A percentile compares a stretch with the other conserved stretches of the same genome.
phyloP scores from a whole-genome alignment of 78 protist genomes.

The Pigoraptor vietnamica region DNA sequence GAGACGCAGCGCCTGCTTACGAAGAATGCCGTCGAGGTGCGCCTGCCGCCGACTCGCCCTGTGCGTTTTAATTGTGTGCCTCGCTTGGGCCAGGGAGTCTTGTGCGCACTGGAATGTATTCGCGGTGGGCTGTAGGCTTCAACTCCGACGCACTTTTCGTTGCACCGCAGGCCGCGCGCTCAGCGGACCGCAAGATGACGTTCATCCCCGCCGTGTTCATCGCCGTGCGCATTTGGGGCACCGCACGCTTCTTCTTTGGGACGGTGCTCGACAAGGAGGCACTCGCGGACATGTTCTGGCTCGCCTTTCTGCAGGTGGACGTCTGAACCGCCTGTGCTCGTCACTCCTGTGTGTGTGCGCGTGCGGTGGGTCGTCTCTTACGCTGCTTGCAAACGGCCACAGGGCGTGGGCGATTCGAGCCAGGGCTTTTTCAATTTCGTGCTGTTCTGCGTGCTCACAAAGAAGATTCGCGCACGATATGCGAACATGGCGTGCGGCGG shows the following conservation, averaged over 20 bases:
- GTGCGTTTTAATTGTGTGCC: neutral
- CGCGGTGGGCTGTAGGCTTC: neutral
- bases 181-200: conserved; percentile 13
- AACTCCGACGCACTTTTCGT: neutral
- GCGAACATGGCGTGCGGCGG: neutral
- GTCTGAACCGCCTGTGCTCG: neutral
- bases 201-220: conserved; percentile 9
- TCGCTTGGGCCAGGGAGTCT: neutral
- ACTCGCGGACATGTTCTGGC: neutral
- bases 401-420: neutral
- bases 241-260: neutral
- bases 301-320: neutral
- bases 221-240: conserved; percentile 14
- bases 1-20: neutral
- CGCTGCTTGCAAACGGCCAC: neutral
- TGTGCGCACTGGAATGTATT: neutral
- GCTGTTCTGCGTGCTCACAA: neutral
- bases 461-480: neutral
- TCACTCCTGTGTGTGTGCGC: neutral
- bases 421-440: neutral
- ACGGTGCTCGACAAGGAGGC: neutral
- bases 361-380: neutral
- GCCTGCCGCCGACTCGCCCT: neutral
- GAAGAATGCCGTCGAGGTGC: neutral
- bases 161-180: neutral